phyloP scores from a whole-genome alignment of 768 basidiomycete species.

The Boletus vermiculosoides region DNA sequence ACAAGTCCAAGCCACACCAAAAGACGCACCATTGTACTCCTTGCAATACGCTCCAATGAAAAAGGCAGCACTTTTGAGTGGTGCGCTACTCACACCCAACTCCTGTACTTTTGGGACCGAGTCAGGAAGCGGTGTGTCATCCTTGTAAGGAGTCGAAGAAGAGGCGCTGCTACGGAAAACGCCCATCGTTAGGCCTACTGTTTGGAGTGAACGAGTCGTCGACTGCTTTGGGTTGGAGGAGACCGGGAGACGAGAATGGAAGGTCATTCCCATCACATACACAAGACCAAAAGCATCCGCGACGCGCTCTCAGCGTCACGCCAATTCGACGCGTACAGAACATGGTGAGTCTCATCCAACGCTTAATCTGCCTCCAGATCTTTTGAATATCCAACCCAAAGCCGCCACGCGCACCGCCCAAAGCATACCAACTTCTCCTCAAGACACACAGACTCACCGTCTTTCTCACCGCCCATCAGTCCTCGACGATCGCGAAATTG shows the following conservation, averaged over 20 bases:
- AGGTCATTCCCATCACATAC: conserved; percentile 22
- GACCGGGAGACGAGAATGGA: conserved; percentile 23
- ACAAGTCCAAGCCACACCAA: not conserved
- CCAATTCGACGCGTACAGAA: not conserved
- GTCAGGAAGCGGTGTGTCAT: conserved; percentile 64
- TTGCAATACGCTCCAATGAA: conserved; percentile 96
- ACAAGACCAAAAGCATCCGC: not conserved
- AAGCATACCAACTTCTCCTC: conserved; percentile 64
- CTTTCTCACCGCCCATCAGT: conserved; percentile 54
- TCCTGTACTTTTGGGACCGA: conserved; percentile 80
- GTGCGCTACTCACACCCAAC: conserved; percentile 86
- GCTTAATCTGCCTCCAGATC: not conserved
- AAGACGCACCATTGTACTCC: conserved; percentile 87
- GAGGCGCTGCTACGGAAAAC: conserved; percentile 49
- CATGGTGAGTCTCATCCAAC: conserved; percentile 20
- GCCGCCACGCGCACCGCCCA: conserved; percentile 57
- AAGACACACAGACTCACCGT: conserved; percentile 73
- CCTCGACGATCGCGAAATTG: conserved; percentile 52
- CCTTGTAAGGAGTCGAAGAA: conserved; percentile 51
- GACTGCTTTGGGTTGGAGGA: conserved; percentile 19
- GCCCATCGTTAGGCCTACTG: conserved; percentile 44
- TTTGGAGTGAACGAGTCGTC: conserved; percentile 4
- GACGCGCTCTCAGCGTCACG: not conserved
- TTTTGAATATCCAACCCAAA: conserved; percentile 18
- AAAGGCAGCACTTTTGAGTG: conserved; percentile 94